These are phyloP conservation scores for Ustilago xerochloae DNA, from an alignment of 1,284 basidiomycete species.

Conservation along the genomic window DNA sequence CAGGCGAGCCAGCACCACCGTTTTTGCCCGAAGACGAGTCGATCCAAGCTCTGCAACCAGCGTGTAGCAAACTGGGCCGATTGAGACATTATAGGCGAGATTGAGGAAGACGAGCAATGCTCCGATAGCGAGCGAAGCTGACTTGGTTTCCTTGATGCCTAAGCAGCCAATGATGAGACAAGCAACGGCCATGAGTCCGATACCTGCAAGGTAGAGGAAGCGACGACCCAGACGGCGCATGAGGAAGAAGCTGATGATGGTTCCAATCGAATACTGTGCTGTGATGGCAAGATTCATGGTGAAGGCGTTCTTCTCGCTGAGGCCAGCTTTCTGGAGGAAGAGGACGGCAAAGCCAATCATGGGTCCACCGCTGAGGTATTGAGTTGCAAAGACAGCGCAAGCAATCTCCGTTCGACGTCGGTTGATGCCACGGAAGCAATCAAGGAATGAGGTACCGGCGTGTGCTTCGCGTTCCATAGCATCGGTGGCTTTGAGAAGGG, in stretches of 20 bases:
- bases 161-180: constrained; percentile 10
- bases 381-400: constrained; percentile 61
- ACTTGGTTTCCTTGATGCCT: constrained; percentile 71
- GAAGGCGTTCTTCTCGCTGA: constrained; percentile 66
- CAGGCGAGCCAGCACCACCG: constrained; percentile 71
- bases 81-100: neutral
- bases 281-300: constrained; percentile 68
- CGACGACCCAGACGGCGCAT: constrained; percentile 67
- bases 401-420: constrained; percentile 70
- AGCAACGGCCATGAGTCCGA: constrained; percentile 64
- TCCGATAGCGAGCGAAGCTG: constrained; percentile 52
- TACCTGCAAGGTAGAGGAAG: constrained; percentile 70
- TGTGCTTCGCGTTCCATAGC: constrained; percentile 66
- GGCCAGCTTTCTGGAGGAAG: constrained; percentile 70
- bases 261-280: constrained; percentile 66
- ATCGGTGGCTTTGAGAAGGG: constrained; percentile 69
- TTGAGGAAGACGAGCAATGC: neutral
- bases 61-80: constrained; percentile 60
- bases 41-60: constrained; percentile 71
- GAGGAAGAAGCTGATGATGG: constrained; percentile 69
- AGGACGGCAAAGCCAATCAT: constrained; percentile 62
- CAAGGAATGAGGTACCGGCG: constrained; percentile 67
- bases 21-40: constrained; percentile 71
- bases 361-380: constrained; percentile 62
- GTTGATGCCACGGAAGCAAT: constrained; percentile 71